Conservation (phyloP, 495 filamentous ascomycete genomes). For the Podospora appendiculata region DNA sequence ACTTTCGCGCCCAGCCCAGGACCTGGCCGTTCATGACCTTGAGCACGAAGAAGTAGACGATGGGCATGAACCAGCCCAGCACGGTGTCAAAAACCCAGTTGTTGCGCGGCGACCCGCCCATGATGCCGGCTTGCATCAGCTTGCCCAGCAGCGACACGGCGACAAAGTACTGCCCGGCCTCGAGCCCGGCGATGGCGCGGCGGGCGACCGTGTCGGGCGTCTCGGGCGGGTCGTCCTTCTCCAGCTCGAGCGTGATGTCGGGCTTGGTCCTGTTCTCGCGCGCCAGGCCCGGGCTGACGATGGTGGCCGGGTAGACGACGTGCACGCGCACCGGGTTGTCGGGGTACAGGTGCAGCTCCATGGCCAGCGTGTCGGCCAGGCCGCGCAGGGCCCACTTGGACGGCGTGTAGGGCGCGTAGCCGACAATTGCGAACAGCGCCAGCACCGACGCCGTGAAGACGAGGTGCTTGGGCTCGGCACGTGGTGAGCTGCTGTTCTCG, state of each 20-base stretch:
- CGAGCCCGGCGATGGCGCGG: conserved; percentile 62
- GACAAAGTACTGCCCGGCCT: conserved; percentile 72
- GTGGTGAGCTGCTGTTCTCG: conserved; percentile 20
- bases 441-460: conserved; percentile 78
- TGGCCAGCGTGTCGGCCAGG: conserved; percentile 71
- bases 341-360: conserved; percentile 78
- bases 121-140: conserved; percentile 53
- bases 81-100: conserved; percentile 56
- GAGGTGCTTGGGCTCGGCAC: conserved; percentile 57
- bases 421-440: conserved; percentile 67
- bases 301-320: conserved; percentile 78
- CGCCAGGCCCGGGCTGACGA: conserved; percentile 66
- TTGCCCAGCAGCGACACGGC: conserved; percentile 61
- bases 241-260: conserved; percentile 68
- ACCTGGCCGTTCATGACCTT: conserved; percentile 54
- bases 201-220: conserved; percentile 69
- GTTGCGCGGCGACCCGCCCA: conserved; percentile 53
- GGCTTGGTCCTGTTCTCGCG: conserved; percentile 78
- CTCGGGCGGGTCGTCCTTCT: conserved; percentile 73
- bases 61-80: conserved; percentile 43
- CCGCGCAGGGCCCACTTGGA: conserved; percentile 79
- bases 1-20: conserved; percentile 46
- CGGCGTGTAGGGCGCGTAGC: conserved; percentile 82
- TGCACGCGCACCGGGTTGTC: conserved; percentile 65
- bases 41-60: conserved; percentile 56